These are phyloP conservation scores for Trypanosoma scelopori DNA, from an alignment of 208 protist species.

Conservation along the genomic window DNA sequence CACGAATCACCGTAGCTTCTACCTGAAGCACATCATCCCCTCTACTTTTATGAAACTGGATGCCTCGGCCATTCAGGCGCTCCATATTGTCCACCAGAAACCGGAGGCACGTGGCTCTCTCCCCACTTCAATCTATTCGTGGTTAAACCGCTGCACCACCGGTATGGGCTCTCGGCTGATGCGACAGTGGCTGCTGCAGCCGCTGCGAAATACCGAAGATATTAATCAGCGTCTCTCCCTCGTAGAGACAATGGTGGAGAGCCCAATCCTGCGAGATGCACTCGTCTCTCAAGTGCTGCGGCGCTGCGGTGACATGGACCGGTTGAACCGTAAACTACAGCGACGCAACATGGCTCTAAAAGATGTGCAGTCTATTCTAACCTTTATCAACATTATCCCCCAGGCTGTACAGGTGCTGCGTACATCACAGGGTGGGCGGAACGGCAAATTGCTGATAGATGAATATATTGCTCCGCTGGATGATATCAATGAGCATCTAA, in stretches of 20 bases:
- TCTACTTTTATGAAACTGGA: conserved; percentile 95
- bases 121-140: conserved; percentile 85
- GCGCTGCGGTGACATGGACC: conserved; percentile 93
- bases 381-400: conserved; percentile 79
- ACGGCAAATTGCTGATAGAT: conserved; percentile 77
- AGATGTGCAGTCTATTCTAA: conserved; percentile 85
- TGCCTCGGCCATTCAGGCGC: conserved; percentile 86
- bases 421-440: conserved; percentile 55
- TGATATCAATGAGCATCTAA: conserved; percentile 83
- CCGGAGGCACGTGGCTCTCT: conserved; percentile 71
- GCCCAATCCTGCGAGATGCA: conserved; percentile 78
- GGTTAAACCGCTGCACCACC: conserved; percentile 96
- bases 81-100: conserved; percentile 91
- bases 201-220: conserved; percentile 87
- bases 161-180: conserved; percentile 96
- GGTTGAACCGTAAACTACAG: conserved; percentile 92
- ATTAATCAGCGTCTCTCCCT: conserved; percentile 94
- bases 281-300: conserved; percentile 83
- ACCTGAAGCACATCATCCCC: conserved; percentile 71
- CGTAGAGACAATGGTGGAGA: conserved; percentile 92
- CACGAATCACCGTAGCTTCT: conserved; percentile 73
- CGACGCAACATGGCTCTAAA: conserved; percentile 75
- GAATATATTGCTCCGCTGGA: conserved; percentile 86
- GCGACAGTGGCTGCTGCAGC: conserved; percentile 97
- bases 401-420: conserved; percentile 64